These are phyloP conservation scores for Nemania serpens DNA, from an alignment of 2,329 filamentous ascomycete genomes.

Conservation along the genomic window DNA sequence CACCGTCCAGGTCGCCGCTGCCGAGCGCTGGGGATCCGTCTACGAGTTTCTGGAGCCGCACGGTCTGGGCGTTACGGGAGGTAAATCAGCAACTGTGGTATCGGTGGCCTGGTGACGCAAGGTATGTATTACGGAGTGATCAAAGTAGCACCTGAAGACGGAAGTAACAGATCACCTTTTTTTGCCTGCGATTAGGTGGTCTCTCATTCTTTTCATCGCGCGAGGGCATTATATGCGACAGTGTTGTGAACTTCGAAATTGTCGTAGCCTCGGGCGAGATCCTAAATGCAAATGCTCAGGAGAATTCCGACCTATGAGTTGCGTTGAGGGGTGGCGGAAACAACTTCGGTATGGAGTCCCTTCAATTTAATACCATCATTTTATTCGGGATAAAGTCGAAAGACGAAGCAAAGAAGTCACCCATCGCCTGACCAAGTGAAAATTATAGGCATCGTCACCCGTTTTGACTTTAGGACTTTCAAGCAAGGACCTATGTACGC, in stretches of 20 bases:
- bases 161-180: neutral
- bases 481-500: slow-evolving; percentile 17
- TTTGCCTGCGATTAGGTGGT: slow-evolving; percentile 33
- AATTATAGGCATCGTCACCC: slow-evolving; percentile 5
- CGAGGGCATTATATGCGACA: slow-evolving; percentile 47
- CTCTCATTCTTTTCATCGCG: slow-evolving; percentile 47
- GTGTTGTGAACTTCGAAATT: slow-evolving; percentile 45
- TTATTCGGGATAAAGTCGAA: too few species aligned
- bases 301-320: slow-evolving; percentile 47
- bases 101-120: slow-evolving; percentile 14
- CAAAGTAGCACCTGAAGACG: too few species aligned
- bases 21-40: slow-evolving; percentile 20
- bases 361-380: too few species aligned
- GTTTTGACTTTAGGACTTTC: slow-evolving; percentile 17
- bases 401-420: too few species aligned
- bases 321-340: slow-evolving; percentile 51
- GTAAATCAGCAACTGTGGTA: neutral
- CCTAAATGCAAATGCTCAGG: slow-evolving; percentile 43
- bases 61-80: slow-evolving; percentile 12
- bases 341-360: slow-evolving; percentile 19
- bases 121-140: too few species aligned
- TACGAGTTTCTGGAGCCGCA: slow-evolving; percentile 10
- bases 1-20: slow-evolving; percentile 2
- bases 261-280: slow-evolving; percentile 47
- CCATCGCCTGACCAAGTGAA: neutral